A percentile compares a stretch with the other conserved stretches of the same genome.
Evolutionary conservation across 148 eudicot species (phyloP).

Genomic region (Limonium bicolor): DNA sequence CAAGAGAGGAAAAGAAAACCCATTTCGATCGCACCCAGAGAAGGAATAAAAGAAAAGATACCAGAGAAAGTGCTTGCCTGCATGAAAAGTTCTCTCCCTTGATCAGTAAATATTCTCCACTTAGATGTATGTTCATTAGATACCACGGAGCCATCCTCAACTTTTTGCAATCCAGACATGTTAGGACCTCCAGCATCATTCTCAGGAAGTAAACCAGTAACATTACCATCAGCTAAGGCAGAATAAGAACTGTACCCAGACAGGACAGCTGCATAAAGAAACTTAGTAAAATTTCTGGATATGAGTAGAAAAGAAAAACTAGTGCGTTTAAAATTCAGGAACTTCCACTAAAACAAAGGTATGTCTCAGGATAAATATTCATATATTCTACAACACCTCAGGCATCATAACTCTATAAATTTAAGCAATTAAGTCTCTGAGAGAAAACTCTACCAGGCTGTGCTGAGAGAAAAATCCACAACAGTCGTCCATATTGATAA

Average conservation of each 20-base stretch:
- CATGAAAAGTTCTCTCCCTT: slow-evolving; percentile 53
- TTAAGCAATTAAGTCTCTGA: too few species aligned
- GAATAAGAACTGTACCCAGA: slow-evolving; percentile 31
- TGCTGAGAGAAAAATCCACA: slow-evolving; percentile 2
- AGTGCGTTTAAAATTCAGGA: too few species aligned
- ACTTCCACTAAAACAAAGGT: too few species aligned
- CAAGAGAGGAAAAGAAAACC: too few species aligned
- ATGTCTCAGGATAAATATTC: too few species aligned
- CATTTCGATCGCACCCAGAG: too few species aligned
- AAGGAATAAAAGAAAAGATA: too few species aligned
- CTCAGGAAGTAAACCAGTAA: slow-evolving; percentile 22
- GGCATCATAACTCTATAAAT: too few species aligned
- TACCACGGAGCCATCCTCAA: slow-evolving; percentile 78
- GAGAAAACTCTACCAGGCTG: not conserved
- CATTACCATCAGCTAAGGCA: slow-evolving; percentile 56
- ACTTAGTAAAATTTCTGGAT: too few species aligned
- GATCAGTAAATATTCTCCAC: slow-evolving; percentile 90
- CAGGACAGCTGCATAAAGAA: slow-evolving; percentile 37
- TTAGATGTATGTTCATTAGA: slow-evolving; percentile 87
- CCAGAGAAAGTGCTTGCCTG: slow-evolving; percentile 33
- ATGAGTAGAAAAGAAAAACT: too few species aligned
- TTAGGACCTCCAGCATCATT: slow-evolving; percentile 13
- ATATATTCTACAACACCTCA: too few species aligned
- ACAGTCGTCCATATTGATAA: not conserved
- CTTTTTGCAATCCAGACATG: slow-evolving; percentile 31